A percentile compares a stretch with the other conserved stretches of the same genome.
Evolutionary conservation across 2,329 filamentous ascomycete genomes (phyloP).

Genomic region (Trichophyton equinum): DNA sequence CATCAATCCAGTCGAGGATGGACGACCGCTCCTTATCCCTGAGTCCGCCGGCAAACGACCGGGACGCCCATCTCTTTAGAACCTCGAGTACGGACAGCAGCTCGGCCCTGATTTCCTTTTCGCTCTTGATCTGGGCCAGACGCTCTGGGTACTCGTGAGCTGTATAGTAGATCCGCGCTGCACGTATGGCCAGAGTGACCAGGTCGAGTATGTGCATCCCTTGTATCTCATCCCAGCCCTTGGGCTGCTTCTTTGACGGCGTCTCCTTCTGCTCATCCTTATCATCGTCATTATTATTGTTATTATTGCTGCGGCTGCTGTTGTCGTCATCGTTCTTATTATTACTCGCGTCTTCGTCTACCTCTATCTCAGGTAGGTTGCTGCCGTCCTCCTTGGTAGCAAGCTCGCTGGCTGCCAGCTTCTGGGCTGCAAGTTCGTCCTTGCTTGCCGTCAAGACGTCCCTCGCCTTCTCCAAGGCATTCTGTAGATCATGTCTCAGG

Average conservation of each 20-base stretch:
- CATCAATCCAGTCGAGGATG: slow-evolving; percentile 66
- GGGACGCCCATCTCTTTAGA: slow-evolving; percentile 77
- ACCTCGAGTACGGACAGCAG: slow-evolving; percentile 79
- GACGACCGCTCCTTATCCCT: slow-evolving; percentile 62
- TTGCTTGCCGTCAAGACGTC: slow-evolving; percentile 47
- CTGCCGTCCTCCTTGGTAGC: not conserved
- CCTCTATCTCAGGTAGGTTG: not conserved
- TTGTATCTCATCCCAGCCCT: slow-evolving; percentile 73
- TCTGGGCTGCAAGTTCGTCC: slow-evolving; percentile 23
- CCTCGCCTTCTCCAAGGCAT: slow-evolving; percentile 55
- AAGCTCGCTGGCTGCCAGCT: slow-evolving; percentile 6
- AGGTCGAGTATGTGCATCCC: slow-evolving; percentile 87
- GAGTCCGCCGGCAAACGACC: slow-evolving; percentile 75
- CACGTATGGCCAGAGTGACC: slow-evolving; percentile 86
- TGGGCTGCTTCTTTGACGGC: slow-evolving; percentile 25
- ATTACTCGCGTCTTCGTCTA: slow-evolving; percentile 23
- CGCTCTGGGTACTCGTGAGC: slow-evolving; percentile 77
- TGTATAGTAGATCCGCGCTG: slow-evolving; percentile 93
- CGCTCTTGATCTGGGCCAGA: slow-evolving; percentile 73
- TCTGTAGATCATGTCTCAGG: slow-evolving; percentile 57
- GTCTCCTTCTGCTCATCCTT: slow-evolving; percentile 21
- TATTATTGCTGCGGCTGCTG: slow-evolving; percentile 14
- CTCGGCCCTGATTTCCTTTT: slow-evolving; percentile 73
- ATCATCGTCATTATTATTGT: slow-evolving; percentile 21
- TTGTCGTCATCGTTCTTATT: slow-evolving; percentile 9